These are phyloP conservation scores for Colletotrichum limetticola DNA, from an alignment of 2,329 filamentous ascomycete genomes.

Conservation along the genomic window DNA sequence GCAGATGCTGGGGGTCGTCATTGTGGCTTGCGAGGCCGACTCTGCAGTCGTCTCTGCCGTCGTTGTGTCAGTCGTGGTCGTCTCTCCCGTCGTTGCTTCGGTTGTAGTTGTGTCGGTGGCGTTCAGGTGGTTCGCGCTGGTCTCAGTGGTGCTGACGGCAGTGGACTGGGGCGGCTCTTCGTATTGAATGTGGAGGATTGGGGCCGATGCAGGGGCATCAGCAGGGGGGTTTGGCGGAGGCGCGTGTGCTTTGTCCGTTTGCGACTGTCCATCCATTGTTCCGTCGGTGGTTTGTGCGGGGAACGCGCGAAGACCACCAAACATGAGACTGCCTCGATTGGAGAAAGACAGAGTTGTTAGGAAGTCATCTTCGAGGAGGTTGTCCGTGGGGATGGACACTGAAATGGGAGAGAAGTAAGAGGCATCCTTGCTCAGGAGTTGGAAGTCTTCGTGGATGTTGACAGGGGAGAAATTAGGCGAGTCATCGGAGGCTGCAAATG, in stretches of 20 bases:
- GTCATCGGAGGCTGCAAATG: constrained; percentile 25
- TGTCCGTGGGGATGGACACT: constrained; percentile 66
- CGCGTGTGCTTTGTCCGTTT: constrained; percentile 7
- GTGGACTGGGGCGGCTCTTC: constrained; percentile 17
- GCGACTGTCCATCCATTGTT: constrained; percentile 19
- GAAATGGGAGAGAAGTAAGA: constrained; percentile 61
- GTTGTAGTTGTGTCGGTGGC: neutral
- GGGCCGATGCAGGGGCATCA: constrained; percentile 2
- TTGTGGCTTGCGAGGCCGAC: constrained; percentile 22
- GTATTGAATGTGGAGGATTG: constrained; percentile 27
- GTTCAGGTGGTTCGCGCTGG: neutral
- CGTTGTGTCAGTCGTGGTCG: constrained; percentile 4
- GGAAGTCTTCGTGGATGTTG: constrained; percentile 35
- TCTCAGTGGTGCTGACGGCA: constrained; percentile 8
- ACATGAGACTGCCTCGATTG: constrained; percentile 72
- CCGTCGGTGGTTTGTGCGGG: constrained; percentile 21
- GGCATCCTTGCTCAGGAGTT: constrained; percentile 37
- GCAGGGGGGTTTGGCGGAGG: constrained; percentile 9
- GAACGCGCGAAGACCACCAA: constrained; percentile 51
- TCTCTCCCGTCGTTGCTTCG: neutral
- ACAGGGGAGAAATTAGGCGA: constrained; percentile 37
- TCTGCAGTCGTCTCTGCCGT: constrained; percentile 35
- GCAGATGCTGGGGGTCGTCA: constrained; percentile 58
- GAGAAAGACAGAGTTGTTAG: constrained; percentile 68
- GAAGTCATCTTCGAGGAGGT: constrained; percentile 68